These are phyloP conservation scores for Croton setiger DNA, from an alignment of 441 rosid genomes.

Conservation along the genomic window DNA sequence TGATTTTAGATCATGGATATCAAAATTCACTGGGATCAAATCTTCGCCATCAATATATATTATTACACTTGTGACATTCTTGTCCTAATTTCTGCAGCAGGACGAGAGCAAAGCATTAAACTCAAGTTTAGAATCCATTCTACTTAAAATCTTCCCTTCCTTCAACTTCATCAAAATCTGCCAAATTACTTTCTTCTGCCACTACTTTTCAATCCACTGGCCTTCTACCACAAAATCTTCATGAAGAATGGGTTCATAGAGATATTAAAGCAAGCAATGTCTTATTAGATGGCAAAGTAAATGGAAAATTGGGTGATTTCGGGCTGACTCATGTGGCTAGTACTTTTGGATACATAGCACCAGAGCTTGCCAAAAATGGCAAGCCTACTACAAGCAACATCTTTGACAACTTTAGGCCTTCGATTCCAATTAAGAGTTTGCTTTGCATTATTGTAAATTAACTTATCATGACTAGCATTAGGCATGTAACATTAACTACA, in stretches of 20 bases:
- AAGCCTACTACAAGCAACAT: constrained; percentile 42
- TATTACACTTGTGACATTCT: constrained; percentile 35
- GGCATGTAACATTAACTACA: constrained; percentile 42
- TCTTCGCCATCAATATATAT: constrained; percentile 24
- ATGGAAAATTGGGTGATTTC: no score
- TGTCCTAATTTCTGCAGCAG: constrained; percentile 27
- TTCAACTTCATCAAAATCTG: constrained; percentile 34
- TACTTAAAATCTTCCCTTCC: constrained; percentile 23
- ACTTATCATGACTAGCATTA: constrained; percentile 41
- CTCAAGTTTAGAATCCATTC: constrained; percentile 25
- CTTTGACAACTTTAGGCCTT: constrained; percentile 36
- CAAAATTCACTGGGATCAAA: constrained; percentile 28
- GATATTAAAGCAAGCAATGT: no score
- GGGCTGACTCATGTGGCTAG: no score
- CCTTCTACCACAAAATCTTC: constrained; percentile 38
- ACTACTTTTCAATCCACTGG: constrained; percentile 22
- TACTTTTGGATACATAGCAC: no score
- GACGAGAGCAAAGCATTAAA: constrained; percentile 25
- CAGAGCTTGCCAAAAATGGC: constrained; percentile 40
- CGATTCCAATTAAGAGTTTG: constrained; percentile 37
- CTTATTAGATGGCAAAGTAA: no score
- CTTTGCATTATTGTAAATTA: constrained; percentile 26
- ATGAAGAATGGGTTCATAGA: constrained; percentile 38
- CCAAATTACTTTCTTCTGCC: constrained; percentile 23
- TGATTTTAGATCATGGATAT: constrained; percentile 4